Evolutionary conservation across 2,329 filamentous ascomycete species (phyloP), one percentile per base, ranked within the genome.

Genomic region (Sarocladium strictum): DNA sequence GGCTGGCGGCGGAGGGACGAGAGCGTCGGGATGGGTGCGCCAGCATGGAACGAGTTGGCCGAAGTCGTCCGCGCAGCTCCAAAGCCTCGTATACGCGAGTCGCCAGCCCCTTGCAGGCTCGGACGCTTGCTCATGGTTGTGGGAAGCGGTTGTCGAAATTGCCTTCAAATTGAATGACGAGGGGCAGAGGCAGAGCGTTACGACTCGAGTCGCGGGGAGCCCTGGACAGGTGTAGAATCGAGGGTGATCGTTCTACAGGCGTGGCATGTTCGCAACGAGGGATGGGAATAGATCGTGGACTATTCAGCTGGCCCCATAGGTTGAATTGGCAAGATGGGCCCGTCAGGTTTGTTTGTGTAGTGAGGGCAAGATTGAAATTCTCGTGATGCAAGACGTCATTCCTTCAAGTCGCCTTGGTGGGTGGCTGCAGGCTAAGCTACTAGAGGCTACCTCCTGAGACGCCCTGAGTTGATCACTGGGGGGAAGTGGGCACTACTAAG

Each of bases 1-100:
- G 73, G 71, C 23, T 69, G 65, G 14, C 73, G 73, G 35, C 74
- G 72, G 41, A 70, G 47, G 54, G 62, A 59, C 10, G 57, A 40
- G 51, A 70, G 52, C 7, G 69, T 65, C 2, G 75, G 76, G 40
- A 79, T 75, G 4, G 77, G 74, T 2, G 75, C 75, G 57, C 76
- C 77, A 41, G 77, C 76, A 60, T 80, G 76, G 61, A 80, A 78
- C 1, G 77, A 80, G 27, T 75, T 75, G 0, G 73, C 69, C 2
- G 75, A 74, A 53, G 19, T 19, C 3, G 50, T 51, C 15, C 47
- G 23, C 5, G 26, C 3, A 11, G 15, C 47, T 12, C 47, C 47
- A 3, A 35, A 11, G 3, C 15, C 17, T 35, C 47, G 11, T 7
- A 10, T n/a, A 21, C 47, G 47, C 10, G 47, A 51, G 17, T 3